A percentile compares a stretch with the other conserved stretches of the same genome.
Conservation (phyloP, 1,284 basidiomycete species). For the Austroboletus novae-zelandiae region DNA sequence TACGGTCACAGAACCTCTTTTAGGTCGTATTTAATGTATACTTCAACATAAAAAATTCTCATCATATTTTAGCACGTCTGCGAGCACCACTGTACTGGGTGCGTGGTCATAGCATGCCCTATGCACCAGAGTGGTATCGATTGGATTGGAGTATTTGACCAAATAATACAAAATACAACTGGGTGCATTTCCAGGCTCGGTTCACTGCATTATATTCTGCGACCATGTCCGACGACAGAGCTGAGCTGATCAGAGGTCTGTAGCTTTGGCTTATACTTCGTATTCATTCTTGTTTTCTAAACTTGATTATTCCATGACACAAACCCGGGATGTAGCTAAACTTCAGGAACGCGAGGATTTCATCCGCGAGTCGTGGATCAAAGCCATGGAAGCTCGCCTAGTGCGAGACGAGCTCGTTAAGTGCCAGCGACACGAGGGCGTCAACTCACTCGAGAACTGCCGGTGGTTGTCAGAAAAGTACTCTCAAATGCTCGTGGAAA, state of each 20-base stretch:
- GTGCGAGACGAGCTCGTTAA: constrained; percentile 89
- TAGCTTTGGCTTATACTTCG: not conserved
- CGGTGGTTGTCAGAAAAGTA: constrained; percentile 87
- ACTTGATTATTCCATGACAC: not conserved
- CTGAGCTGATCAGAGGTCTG: constrained; percentile 34
- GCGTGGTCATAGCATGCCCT: too few relatives aligned
- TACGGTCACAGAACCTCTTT: too few relatives aligned
- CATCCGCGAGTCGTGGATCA: constrained; percentile 92
- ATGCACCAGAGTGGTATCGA: too few relatives aligned
- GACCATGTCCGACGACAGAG: constrained; percentile 34
- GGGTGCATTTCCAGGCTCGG: not conserved
- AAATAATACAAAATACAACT: constrained; percentile 27
- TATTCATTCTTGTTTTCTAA: not conserved
- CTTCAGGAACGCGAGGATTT: constrained; percentile 71
- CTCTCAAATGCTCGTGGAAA: constrained; percentile 76
- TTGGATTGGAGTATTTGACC: not conserved
- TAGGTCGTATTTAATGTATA: too few relatives aligned
- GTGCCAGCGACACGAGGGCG: constrained; percentile 90
- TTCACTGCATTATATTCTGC: not conserved
- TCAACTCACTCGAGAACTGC: constrained; percentile 90
- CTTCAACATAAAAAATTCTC: too few relatives aligned
- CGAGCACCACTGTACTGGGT: too few relatives aligned
- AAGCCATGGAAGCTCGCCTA: constrained; percentile 90
- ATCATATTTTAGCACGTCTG: too few relatives aligned
- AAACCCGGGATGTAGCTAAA: constrained; percentile 43